Conservation (phyloP, 495 filamentous ascomycete genomes). For the Annulohypoxylon maeteangense region DNA sequence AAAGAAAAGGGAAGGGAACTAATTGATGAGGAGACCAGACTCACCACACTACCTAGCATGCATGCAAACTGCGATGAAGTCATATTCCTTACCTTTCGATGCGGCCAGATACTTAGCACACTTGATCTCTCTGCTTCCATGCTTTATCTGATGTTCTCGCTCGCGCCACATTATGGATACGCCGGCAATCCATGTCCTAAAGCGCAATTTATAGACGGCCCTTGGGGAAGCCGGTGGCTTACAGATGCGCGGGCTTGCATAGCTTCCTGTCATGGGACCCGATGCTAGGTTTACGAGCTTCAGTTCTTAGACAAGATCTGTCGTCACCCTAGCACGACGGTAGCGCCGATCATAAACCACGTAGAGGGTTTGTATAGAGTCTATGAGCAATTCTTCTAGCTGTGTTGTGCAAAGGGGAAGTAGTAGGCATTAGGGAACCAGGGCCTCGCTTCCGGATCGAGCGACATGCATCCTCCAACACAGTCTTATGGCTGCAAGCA, state of each 20-base stretch:
- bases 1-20: conserved; percentile 26
- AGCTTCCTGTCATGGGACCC: conserved; percentile 37
- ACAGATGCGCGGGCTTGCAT: conserved; percentile 28
- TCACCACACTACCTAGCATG: conserved; percentile 19
- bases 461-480: conserved; percentile 45
- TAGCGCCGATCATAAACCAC: conserved; percentile 38
- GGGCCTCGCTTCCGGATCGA: conserved; percentile 41
- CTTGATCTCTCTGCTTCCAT: conserved; percentile 26
- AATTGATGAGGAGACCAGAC: conserved; percentile 34
- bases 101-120: conserved; percentile 27
- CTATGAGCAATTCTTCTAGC: conserved; percentile 22
- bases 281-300: conserved; percentile 36
- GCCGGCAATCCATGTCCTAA: conserved; percentile 28
- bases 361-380: conserved; percentile 33
- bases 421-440: conserved; percentile 30
- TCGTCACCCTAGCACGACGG: conserved; percentile 36
- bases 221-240: conserved; percentile 19
- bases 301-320: conserved; percentile 44
- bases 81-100: conserved; percentile 32
- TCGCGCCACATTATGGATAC: conserved; percentile 31
- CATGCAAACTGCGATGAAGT: conserved; percentile 41
- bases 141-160: conserved; percentile 39
- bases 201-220: conserved; percentile 34
- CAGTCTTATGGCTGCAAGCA: conserved; percentile 39
- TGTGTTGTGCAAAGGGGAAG: conserved; percentile 31